A percentile compares a stretch with the other conserved stretches of the same genome.
Evolutionary conservation across 768 basidiomycete genomes (phyloP).

Genomic region (Mycena epipterygia): DNA sequence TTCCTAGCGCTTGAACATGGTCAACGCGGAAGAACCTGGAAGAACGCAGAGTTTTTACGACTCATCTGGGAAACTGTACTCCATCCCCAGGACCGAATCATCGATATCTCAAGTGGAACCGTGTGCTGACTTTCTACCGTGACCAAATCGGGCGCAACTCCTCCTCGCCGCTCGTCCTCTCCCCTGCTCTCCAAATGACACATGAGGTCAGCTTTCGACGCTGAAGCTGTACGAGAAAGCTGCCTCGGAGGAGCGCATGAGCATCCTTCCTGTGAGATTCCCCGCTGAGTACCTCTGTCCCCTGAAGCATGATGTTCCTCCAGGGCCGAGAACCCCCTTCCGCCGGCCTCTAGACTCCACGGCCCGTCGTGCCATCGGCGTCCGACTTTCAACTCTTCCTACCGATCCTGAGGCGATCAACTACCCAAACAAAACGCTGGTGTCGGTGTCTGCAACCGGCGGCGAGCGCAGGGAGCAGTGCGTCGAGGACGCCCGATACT

Average conservation of each 20-base stretch:
- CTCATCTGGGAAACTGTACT: too few relatives aligned
- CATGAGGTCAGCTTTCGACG: background rate
- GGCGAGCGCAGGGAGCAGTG: constrained; percentile 16
- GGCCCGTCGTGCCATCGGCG: constrained; percentile 13
- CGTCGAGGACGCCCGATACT: constrained; percentile 3
- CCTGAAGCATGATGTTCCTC: constrained; percentile 6
- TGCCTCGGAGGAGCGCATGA: constrained; percentile 3
- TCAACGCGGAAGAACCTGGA: too few relatives aligned
- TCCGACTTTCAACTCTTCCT: constrained; percentile 13
- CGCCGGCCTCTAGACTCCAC: constrained; percentile 11
- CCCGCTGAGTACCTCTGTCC: constrained; percentile 4
- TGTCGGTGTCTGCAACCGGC: constrained; percentile 9
- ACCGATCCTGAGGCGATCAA: constrained; percentile 16
- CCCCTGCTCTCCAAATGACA: background rate
- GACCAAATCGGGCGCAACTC: too few relatives aligned
- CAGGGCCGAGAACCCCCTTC: constrained; percentile 20
- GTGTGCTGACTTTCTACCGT: too few relatives aligned
- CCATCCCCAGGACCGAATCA: too few relatives aligned
- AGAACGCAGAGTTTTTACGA: too few relatives aligned
- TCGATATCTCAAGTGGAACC: too few relatives aligned
- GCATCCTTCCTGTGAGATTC: constrained; percentile 16
- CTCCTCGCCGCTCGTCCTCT: background rate
- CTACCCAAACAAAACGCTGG: constrained; percentile 20
- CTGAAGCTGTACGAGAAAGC: constrained; percentile 10
- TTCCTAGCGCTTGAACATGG: too few relatives aligned